Evolutionary conservation across 306 rosid species (phyloP).

Genomic region (Begonia peltatifolia): DNA sequence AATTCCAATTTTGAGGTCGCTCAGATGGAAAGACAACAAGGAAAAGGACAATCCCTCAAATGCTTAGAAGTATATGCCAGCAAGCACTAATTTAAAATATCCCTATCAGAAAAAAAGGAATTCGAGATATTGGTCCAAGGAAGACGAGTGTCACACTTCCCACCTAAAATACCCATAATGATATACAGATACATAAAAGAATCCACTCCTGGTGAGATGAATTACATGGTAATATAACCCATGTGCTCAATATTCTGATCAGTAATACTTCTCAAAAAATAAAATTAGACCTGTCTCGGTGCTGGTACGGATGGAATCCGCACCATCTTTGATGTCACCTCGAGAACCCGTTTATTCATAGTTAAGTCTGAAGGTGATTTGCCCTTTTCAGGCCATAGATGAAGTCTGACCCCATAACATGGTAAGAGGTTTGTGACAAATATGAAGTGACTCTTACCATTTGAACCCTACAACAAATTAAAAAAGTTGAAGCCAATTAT

Average conservation of each 20-base stretch:
- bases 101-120: no score
- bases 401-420: conserved; percentile 92
- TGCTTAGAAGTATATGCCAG: no score
- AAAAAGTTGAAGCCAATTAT: not conserved
- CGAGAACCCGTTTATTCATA: conserved; percentile 42
- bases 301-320: conserved; percentile 96
- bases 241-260: no score
- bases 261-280: not conserved
- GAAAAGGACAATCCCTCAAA: conserved; percentile 2
- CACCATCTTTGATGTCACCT: conserved; percentile 89
- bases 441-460: conserved; percentile 75
- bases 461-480: conserved; percentile 44
- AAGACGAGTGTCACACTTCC: no score
- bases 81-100: no score
- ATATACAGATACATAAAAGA: not conserved
- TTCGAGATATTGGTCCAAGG: no score
- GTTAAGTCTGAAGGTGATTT: conserved; percentile 46
- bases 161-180: not conserved
- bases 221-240: not conserved
- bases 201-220: not conserved
- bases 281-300: conserved; percentile 63
- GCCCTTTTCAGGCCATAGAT: conserved; percentile 87
- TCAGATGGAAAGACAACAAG: conserved; percentile 1
- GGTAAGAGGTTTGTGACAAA: conserved; percentile 92
- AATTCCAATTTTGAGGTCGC: no score